These are phyloP conservation scores for Phanerodontia chrysosporium DNA, from an alignment of 768 basidiomycete genomes.

Conservation along the genomic window DNA sequence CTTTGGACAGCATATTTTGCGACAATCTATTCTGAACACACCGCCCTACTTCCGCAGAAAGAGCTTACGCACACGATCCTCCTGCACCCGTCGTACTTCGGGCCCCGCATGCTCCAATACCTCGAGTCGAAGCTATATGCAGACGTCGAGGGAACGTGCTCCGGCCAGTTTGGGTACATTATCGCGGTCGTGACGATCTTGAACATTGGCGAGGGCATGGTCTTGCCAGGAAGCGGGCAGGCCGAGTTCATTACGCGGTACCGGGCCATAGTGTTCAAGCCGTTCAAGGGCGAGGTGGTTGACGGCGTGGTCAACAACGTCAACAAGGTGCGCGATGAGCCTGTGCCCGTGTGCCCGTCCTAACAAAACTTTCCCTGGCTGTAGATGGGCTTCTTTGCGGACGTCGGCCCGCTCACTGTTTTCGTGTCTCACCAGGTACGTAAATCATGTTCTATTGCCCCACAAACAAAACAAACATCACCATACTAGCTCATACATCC, in stretches of 20 bases:
- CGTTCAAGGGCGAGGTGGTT: slow-evolving; percentile 99
- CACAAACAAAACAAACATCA: not conserved
- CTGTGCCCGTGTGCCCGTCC: not conserved
- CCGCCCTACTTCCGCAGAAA: slow-evolving; percentile 53
- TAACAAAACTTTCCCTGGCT: not conserved
- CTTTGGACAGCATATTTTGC: not conserved
- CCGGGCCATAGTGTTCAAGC: slow-evolving; percentile 97
- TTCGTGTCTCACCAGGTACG: slow-evolving; percentile 94
- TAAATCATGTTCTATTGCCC: slow-evolving; percentile 5
- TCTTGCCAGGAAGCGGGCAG: slow-evolving; percentile 86
- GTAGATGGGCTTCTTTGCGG: slow-evolving; percentile 98
- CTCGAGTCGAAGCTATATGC: slow-evolving; percentile 90
- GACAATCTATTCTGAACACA: not conserved
- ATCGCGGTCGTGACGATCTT: slow-evolving; percentile 88
- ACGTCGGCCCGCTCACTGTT: slow-evolving; percentile 89
- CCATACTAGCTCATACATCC: slow-evolving; percentile 77
- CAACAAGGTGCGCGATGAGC: slow-evolving; percentile 65
- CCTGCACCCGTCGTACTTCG: slow-evolving; percentile 97
- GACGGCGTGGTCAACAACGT: slow-evolving; percentile 96
- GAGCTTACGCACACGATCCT: slow-evolving; percentile 96
- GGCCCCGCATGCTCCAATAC: slow-evolving; percentile 91
- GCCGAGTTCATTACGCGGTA: slow-evolving; percentile 95
- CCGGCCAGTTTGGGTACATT: slow-evolving; percentile 92
- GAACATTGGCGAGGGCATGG: slow-evolving; percentile 91
- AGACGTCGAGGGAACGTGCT: slow-evolving; percentile 96